Percentiles rank a stretch among this genome's conserved stretches.
These are phyloP conservation scores for Rhizophora apiculata DNA, from an alignment of 345 rosid genomes.

Conservation along the genomic window DNA sequence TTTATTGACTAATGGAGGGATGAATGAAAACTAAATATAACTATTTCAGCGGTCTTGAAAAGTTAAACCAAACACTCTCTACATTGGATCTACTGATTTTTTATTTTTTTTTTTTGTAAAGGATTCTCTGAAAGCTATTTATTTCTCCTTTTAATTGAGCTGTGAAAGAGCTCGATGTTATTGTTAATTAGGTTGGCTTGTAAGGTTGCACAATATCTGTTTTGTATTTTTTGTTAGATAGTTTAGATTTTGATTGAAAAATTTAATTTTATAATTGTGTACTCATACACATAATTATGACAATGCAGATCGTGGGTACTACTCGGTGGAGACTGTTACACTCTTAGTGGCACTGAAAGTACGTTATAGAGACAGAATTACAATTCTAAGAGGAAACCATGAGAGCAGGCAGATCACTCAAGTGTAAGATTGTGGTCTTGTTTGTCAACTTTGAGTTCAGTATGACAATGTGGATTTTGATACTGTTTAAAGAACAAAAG, in stretches of 20 bases:
- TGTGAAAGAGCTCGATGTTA: no score
- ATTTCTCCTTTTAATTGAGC: no score
- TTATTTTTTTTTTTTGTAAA: no score
- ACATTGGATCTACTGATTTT: no score
- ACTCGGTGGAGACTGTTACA: slow-evolving; percentile 97
- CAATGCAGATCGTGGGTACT: slow-evolving; percentile 95
- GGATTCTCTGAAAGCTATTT: no score
- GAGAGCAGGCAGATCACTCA: slow-evolving; percentile 99
- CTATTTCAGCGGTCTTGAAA: no score
- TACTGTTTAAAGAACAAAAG: not conserved
- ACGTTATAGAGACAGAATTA: slow-evolving; percentile 90
- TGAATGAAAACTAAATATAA: no score
- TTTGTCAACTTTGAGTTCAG: not conserved
- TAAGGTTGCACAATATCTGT: not conserved
- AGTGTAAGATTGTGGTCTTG: slow-evolving; percentile 63
- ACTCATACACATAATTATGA: slow-evolving; percentile 7
- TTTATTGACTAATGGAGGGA: no score
- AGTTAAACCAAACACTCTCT: no score
- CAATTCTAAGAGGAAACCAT: slow-evolving; percentile 94
- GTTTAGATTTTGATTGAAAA: not conserved
- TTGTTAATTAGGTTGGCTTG: not conserved
- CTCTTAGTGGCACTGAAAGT: slow-evolving; percentile 96
- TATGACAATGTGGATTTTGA: not conserved
- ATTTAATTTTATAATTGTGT: not conserved
- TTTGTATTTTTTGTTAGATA: not conserved